These are phyloP conservation scores for Pseudogymnoascus destructans DNA, from an alignment of 2,329 filamentous ascomycete genomes.

Conservation along the genomic window DNA sequence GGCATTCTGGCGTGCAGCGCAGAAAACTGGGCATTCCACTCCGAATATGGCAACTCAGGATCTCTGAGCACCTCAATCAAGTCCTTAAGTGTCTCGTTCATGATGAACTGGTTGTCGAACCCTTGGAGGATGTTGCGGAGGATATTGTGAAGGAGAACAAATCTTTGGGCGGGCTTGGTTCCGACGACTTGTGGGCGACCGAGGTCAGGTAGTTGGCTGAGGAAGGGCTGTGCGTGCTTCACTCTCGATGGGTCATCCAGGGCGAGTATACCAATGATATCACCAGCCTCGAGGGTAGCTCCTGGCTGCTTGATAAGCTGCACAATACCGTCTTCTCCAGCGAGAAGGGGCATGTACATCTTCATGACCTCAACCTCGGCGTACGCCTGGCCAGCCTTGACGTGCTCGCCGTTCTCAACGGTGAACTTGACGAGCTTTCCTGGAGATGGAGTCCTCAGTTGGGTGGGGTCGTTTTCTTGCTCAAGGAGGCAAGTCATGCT, in stretches of 20 bases:
- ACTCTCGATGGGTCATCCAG: constrained; percentile 92
- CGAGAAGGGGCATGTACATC: constrained; percentile 99
- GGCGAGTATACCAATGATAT: constrained; percentile 94
- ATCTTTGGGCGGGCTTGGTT: constrained; percentile 82
- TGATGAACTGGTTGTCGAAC: constrained; percentile 95
- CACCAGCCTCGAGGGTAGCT: constrained; percentile 91
- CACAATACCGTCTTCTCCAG: constrained; percentile 88
- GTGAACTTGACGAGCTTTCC: constrained; percentile 98
- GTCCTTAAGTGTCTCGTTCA: constrained; percentile 74
- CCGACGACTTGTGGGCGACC: constrained; percentile 80
- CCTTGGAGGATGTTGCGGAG: constrained; percentile 81
- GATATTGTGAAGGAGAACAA: constrained; percentile 61
- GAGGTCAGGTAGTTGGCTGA: constrained; percentile 76
- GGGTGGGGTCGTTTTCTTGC: constrained; percentile 97
- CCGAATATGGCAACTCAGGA: constrained; percentile 83
- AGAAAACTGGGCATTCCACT: constrained; percentile 92
- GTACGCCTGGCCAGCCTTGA: constrained; percentile 82
- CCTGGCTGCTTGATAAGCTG: constrained; percentile 99
- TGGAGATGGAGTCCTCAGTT: constrained; percentile 84
- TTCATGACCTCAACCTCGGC: constrained; percentile 99
- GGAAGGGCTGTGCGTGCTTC: constrained; percentile 90
- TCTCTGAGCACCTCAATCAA: constrained; percentile 83
- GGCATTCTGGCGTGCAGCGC: constrained; percentile 97
- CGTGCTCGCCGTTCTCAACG: constrained; percentile 87
- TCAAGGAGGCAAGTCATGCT: constrained; percentile 96